Percentiles rank a stretch among this genome's conserved stretches.
These are phyloP conservation scores for Arctium lappa DNA, from an alignment of 129 eudicot genomes.

Conservation along the genomic window DNA sequence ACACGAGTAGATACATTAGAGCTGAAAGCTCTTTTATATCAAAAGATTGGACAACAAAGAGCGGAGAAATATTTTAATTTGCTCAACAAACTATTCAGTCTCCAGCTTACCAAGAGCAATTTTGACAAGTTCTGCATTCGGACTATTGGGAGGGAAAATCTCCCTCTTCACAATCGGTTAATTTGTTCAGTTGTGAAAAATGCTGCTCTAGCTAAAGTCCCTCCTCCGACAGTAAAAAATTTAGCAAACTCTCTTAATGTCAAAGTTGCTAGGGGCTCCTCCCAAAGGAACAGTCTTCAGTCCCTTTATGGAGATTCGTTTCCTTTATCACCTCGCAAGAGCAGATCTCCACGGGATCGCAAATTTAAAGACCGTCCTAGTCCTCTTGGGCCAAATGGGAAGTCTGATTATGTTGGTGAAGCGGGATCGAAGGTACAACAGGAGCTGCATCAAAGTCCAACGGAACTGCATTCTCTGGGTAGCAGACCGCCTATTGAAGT, in stretches of 20 bases:
- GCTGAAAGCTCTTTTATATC: slow-evolving; percentile 51
- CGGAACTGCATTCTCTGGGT: slow-evolving; percentile 77
- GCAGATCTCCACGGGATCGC: slow-evolving; percentile 66
- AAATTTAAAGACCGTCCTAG: slow-evolving; percentile 64
- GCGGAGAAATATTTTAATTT: slow-evolving; percentile 72
- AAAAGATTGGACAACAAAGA: slow-evolving; percentile 59
- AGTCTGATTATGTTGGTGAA: slow-evolving; percentile 43
- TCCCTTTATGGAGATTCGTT: slow-evolving; percentile 65
- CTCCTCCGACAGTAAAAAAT: slow-evolving; percentile 48
- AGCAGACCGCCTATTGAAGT: slow-evolving; percentile 82
- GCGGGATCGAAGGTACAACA: slow-evolving; percentile 42
- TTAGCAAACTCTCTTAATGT: slow-evolving; percentile 35
- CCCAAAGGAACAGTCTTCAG: slow-evolving; percentile 45
- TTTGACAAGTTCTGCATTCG: slow-evolving; percentile 54
- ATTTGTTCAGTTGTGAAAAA: slow-evolving; percentile 54
- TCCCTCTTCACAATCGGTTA: slow-evolving; percentile 68
- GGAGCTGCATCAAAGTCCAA: slow-evolving; percentile 67
- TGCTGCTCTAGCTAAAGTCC: slow-evolving; percentile 44
- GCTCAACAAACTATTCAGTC: slow-evolving; percentile 45
- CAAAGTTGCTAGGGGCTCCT: slow-evolving; percentile 32
- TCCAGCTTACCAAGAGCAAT: slow-evolving; percentile 49
- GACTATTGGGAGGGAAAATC: slow-evolving; percentile 74
- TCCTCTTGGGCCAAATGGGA: slow-evolving; percentile 78
- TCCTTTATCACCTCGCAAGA: slow-evolving; percentile 69
- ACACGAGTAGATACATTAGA: slow-evolving; percentile 55